phyloP scores from a whole-genome alignment of 352 stramenopile genomes.

The Phytophthora cryptogea region DNA sequence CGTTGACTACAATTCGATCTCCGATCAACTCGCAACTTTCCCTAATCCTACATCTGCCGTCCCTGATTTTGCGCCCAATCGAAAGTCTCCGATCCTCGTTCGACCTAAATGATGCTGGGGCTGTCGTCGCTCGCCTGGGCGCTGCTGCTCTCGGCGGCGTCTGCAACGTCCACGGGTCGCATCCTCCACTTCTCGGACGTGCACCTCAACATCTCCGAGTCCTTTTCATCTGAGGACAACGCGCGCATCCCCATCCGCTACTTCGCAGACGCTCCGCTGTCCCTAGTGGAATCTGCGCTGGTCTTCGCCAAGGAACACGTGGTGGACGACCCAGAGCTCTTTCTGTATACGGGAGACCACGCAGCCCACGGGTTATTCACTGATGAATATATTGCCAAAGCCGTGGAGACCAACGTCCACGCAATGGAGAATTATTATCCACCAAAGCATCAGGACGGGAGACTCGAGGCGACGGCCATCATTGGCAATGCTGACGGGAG shows the following conservation, averaged over 20 bases:
- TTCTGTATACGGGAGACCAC: constrained; percentile 86
- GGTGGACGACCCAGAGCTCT: constrained; percentile 59
- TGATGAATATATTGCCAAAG: constrained; percentile 63
- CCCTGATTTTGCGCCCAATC: background rate
- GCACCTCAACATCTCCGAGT: constrained; percentile 75
- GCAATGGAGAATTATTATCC: constrained; percentile 76
- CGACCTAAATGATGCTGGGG: background rate
- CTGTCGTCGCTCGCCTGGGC: constrained; percentile 2
- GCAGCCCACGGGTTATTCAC: constrained; percentile 65
- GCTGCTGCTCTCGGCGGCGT: constrained; percentile 7
- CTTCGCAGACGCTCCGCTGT: constrained; percentile 53
- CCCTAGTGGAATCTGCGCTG: constrained; percentile 73
- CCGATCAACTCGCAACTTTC: no score
- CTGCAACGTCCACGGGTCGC: constrained; percentile 21
- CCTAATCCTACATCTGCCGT: background rate
- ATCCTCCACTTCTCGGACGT: constrained; percentile 89
- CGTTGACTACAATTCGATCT: no score
- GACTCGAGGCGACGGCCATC: constrained; percentile 69
- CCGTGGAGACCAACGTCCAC: constrained; percentile 68
- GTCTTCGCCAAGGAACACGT: constrained; percentile 61
- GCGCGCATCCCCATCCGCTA: constrained; percentile 51
- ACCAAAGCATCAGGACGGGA: constrained; percentile 20
- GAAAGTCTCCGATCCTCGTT: background rate
- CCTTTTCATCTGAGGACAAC: constrained; percentile 40
- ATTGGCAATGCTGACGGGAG: constrained; percentile 81